Conservation (phyloP, 768 basidiomycete species). For the Infundibulicybe gibba region DNA sequence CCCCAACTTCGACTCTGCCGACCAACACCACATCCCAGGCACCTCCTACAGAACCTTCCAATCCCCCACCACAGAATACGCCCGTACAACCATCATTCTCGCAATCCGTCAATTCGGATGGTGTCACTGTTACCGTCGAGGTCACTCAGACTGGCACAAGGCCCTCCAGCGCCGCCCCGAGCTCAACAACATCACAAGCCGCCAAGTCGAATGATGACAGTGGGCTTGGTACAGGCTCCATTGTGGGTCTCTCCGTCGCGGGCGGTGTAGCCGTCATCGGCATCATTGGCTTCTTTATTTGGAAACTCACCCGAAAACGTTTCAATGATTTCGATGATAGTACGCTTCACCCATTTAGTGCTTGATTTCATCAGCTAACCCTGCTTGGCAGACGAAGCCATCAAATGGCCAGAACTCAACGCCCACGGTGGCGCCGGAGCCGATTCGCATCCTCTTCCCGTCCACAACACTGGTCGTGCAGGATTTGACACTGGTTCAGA, state of each 20-base stretch:
- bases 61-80: conserved; percentile 2
- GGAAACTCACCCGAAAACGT: conserved; percentile 85
- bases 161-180: conserved; percentile 9
- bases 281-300: conserved; percentile 71
- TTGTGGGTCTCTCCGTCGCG: conserved; percentile 77
- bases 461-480: conserved; percentile 63
- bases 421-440: conserved; percentile 40
- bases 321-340: conserved; percentile 76
- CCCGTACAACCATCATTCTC: neutral
- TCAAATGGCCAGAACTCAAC: conserved; percentile 91
- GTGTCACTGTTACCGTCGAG: conserved; percentile 23
- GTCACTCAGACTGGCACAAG: conserved; percentile 7
- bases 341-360: conserved; percentile 28
- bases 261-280: conserved; percentile 75
- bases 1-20: neutral
- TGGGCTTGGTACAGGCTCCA: conserved; percentile 65
- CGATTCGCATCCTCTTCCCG: conserved; percentile 64
- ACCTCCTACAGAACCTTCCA: conserved; percentile 4
- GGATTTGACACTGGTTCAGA: conserved; percentile 73
- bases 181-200: conserved; percentile 22
- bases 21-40: neutral
- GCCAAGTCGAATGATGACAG: conserved; percentile 17
- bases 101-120: conserved; percentile 8
- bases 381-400: conserved; percentile 60
- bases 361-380: conserved; percentile 1